These are phyloP conservation scores for Vicia sativa DNA, from an alignment of 306 rosid species.

Conservation along the genomic window DNA sequence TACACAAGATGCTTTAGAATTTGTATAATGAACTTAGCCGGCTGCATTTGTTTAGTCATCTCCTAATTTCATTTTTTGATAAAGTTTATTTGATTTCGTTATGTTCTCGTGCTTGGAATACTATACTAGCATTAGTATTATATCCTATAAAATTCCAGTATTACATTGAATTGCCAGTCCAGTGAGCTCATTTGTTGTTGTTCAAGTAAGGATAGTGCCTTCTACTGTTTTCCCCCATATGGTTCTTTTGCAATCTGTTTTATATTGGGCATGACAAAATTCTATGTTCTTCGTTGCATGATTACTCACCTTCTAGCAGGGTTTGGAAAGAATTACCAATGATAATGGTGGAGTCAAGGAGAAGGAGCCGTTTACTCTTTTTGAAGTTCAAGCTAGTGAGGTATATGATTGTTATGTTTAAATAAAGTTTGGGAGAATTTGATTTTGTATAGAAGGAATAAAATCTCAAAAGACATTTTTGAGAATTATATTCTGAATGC, in stretches of 20 bases:
- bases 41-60: slow-evolving; percentile 14
- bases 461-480: slow-evolving; percentile 22
- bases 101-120: slow-evolving; percentile 16
- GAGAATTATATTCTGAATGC: slow-evolving; percentile 23
- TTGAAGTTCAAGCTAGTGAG: slow-evolving; percentile 61
- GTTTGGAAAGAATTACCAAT: slow-evolving; percentile 68
- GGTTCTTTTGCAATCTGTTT: slow-evolving; percentile 30
- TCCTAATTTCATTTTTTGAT: slow-evolving; percentile 33
- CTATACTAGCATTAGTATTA: slow-evolving; percentile 17
- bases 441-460: slow-evolving; percentile 6
- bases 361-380: slow-evolving; percentile 88
- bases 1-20: slow-evolving; percentile 15
- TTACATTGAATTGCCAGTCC: slow-evolving; percentile 24
- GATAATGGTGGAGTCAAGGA: slow-evolving; percentile 64
- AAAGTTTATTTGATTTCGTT: slow-evolving; percentile 13
- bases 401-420: slow-evolving; percentile 45
- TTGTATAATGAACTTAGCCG: slow-evolving; percentile 15
- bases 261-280: slow-evolving; percentile 22
- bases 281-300: slow-evolving; percentile 16
- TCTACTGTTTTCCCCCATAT: slow-evolving; percentile 15
- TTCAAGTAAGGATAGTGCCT: slow-evolving; percentile 25
- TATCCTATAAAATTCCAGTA: slow-evolving; percentile 26
- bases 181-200: slow-evolving; percentile 29
- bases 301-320: slow-evolving; percentile 53
- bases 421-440: slow-evolving; percentile 15